phyloP scores from a whole-genome alignment of 106 monocot genomes.

The Allium fistulosum region DNA sequence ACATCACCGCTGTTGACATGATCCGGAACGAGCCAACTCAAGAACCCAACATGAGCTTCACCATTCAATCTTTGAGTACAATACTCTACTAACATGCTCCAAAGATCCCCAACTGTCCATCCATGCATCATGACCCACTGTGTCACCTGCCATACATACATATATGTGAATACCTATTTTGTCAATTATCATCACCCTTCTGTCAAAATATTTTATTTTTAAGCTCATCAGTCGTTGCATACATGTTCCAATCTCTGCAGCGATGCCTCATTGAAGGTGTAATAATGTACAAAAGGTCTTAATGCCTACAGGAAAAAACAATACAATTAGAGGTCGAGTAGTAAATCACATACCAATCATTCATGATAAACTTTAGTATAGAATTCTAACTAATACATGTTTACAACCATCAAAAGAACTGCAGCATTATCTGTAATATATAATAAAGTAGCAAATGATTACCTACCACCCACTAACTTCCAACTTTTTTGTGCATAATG shows the following conservation, averaged over 20 bases:
- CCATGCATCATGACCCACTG: slow-evolving; percentile 14
- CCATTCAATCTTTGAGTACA: slow-evolving; percentile 41
- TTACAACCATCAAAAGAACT: neutral
- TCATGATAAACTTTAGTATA: neutral
- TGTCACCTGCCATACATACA: no score
- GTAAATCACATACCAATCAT: slow-evolving; percentile 2
- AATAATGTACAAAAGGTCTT: slow-evolving; percentile 79
- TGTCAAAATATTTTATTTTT: no score
- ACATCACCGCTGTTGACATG: neutral
- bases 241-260: slow-evolving; percentile 80
- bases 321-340: neutral
- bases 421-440: neutral
- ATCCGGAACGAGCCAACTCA: slow-evolving; percentile 69
- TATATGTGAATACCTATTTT: no score
- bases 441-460: neutral
- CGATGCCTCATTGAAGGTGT: slow-evolving; percentile 60
- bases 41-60: slow-evolving; percentile 40
- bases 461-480: neutral
- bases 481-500: no score
- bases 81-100: slow-evolving; percentile 74
- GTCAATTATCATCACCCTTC: no score
- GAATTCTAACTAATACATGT: neutral
- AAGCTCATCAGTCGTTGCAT: neutral
- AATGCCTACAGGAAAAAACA: slow-evolving; percentile 44
- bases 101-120: slow-evolving; percentile 89